Conservation (phyloP, 164 flowering plant genomes). For the Pachysandra terminalis region DNA sequence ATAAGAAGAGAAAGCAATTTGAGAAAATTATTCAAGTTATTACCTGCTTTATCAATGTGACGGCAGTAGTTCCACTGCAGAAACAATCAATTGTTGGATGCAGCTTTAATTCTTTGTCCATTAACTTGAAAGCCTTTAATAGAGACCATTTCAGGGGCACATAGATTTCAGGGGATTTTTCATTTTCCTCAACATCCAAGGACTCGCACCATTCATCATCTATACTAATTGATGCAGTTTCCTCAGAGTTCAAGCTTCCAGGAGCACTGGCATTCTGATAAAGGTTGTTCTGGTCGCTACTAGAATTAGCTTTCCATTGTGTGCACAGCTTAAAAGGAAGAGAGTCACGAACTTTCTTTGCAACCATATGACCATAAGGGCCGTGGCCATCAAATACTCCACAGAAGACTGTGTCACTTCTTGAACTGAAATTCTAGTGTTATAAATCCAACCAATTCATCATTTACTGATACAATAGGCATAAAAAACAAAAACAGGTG, state of each 20-base stretch:
- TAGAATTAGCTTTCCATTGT: not conserved
- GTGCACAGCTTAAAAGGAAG: constrained; percentile 24
- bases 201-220: not conserved
- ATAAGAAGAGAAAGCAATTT: not conserved
- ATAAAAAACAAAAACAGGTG: not conserved
- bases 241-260: not conserved
- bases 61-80: constrained; percentile 55
- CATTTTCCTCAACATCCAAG: constrained; percentile 16
- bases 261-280: not conserved
- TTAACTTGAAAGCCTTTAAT: constrained; percentile 47
- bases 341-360: constrained; percentile 43
- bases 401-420: constrained; percentile 56
- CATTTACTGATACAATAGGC: too few species aligned
- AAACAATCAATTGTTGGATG: constrained; percentile 47
- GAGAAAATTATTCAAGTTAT: too few species aligned
- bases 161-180: not conserved
- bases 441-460: constrained; percentile 20
- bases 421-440: constrained; percentile 3
- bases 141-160: constrained; percentile 35
- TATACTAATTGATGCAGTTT: not conserved
- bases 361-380: constrained; percentile 63
- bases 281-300: not conserved
- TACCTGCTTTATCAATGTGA: constrained; percentile 62
- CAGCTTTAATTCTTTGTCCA: constrained; percentile 53
- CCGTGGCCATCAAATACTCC: constrained; percentile 80